Conservation (phyloP, 352 stramenopile genomes). For the Globisporangium abappressorium region DNA sequence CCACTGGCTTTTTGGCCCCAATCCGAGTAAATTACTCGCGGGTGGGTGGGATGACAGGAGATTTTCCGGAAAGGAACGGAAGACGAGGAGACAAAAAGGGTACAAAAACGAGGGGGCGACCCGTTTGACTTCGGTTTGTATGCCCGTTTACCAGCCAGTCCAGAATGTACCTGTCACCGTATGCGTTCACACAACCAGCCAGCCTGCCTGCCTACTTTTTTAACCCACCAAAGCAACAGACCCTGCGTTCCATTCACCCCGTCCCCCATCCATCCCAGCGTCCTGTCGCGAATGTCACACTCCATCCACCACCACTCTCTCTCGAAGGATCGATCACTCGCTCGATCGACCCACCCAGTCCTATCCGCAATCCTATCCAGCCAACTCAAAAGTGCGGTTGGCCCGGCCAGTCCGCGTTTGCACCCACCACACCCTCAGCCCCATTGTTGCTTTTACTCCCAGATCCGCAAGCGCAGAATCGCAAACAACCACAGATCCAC, state of each 20-base stretch:
- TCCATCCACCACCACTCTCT: slow-evolving; percentile 8
- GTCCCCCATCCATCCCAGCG: neutral
- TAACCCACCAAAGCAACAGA: neutral
- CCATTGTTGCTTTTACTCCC: slow-evolving; percentile 19
- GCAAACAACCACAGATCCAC: neutral
- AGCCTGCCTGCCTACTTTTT: neutral
- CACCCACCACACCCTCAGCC: neutral
- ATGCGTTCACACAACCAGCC: neutral
- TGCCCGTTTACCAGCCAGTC: slow-evolving; percentile 7
- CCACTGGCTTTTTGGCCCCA: neutral
- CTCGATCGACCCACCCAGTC: neutral
- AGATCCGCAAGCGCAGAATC: neutral
- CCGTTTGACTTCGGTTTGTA: neutral
- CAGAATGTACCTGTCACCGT: neutral
- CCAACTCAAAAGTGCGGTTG: neutral
- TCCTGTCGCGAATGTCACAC: slow-evolving; percentile 16
- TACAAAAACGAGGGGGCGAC: slow-evolving; percentile 5
- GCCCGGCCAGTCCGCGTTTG: neutral
- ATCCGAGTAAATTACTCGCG: neutral
- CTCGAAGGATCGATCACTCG: slow-evolving; percentile 9
- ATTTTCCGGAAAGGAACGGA: neutral
- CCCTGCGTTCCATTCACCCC: slow-evolving; percentile 2
- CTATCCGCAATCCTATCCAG: neutral
- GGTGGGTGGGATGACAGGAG: neutral
- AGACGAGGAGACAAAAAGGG: slow-evolving; percentile 1